Evolutionary conservation across 352 stramenopile genomes (phyloP).

Genomic region (Globisporangium barbulae): DNA sequence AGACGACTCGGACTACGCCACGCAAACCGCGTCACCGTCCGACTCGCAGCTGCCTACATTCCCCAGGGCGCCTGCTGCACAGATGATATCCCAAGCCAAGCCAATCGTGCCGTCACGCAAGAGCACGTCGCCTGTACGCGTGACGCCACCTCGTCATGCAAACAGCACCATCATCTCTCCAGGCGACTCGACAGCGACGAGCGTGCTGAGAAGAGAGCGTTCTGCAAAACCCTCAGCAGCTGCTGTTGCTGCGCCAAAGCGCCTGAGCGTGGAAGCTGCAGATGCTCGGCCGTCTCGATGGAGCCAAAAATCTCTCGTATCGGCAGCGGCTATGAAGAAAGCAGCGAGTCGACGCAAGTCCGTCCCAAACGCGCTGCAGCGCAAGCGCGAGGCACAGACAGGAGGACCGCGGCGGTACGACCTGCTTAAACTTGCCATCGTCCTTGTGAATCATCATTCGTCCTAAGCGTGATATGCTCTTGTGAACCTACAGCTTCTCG

Average conservation of each 20-base stretch:
- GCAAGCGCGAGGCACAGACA: slow-evolving; percentile 9
- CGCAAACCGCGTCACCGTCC: background rate
- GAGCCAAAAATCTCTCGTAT: slow-evolving; percentile 22
- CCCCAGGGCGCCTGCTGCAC: background rate
- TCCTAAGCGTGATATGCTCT: background rate
- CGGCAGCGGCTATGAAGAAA: slow-evolving; percentile 21
- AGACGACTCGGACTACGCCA: background rate
- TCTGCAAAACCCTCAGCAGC: slow-evolving; percentile 1
- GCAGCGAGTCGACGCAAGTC: slow-evolving; percentile 36
- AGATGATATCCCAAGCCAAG: background rate
- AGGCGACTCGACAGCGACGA: background rate
- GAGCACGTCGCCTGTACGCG: background rate
- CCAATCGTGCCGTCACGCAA: background rate
- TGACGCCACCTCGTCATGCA: background rate
- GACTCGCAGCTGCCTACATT: background rate
- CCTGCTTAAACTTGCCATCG: too few relatives aligned
- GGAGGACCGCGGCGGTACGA: slow-evolving; percentile 2
- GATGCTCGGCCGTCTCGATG: slow-evolving; percentile 48
- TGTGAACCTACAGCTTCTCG: slow-evolving; percentile 2
- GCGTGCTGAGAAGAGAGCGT: background rate
- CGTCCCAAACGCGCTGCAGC: slow-evolving; percentile 25
- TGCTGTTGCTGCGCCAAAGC: slow-evolving; percentile 10
- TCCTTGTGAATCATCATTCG: background rate
- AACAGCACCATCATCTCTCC: background rate
- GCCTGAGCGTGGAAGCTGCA: slow-evolving; percentile 44